Conservation (phyloP, 164 flowering plant genomes). For the Saururus chinensis region DNA sequence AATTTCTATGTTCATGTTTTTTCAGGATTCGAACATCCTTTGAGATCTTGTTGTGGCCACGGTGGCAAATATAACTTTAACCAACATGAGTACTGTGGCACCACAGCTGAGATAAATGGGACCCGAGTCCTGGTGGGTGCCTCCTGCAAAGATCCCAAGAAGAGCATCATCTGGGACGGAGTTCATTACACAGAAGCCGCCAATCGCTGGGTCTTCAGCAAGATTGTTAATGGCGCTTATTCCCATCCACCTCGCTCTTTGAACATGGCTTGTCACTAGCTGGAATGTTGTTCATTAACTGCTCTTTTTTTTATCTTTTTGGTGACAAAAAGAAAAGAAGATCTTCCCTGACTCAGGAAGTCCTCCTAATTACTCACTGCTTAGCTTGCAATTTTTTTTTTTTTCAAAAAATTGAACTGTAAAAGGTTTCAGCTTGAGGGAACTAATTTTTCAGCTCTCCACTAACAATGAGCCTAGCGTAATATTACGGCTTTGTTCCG, state of each 20-base stretch:
- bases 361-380: no score
- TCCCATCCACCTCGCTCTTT: constrained; percentile 50
- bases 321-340: no score
- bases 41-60: constrained; percentile 65
- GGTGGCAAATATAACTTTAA: constrained; percentile 76
- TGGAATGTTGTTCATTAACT: not conserved
- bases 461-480: no score
- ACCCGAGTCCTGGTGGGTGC: constrained; percentile 34
- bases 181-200: constrained; percentile 80
- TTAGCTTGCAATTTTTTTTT: no score
- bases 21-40: constrained; percentile 55
- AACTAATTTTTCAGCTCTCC: no score
- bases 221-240: constrained; percentile 39
- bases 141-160: constrained; percentile 50
- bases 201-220: constrained; percentile 47
- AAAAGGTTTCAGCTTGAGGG: no score
- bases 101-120: constrained; percentile 27
- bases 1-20: not conserved
- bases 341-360: no score
- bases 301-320: no score
- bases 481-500: no score
- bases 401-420: no score
- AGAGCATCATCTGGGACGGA: constrained; percentile 68
- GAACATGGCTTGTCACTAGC: constrained; percentile 30
- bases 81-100: constrained; percentile 45